Conservation (phyloP, 2,329 filamentous ascomycete genomes). For the Podosphaera fusca region DNA sequence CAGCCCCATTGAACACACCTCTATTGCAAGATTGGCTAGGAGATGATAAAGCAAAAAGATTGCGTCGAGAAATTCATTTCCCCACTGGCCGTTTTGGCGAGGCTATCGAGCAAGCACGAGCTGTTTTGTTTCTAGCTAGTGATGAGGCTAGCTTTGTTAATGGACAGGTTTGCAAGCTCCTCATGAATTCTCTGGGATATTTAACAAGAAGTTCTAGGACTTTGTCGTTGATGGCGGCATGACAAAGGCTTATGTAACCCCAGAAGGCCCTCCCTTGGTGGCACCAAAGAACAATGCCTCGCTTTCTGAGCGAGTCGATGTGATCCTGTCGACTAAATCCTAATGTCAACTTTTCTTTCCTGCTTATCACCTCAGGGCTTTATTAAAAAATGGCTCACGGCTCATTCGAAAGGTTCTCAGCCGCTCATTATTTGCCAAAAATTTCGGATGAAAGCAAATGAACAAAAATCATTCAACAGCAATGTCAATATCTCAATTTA, state of each 20-base stretch:
- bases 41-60: constrained; percentile 44
- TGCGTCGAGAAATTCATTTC: constrained; percentile 53
- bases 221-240: constrained; percentile 93
- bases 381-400: too few species aligned
- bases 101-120: constrained; percentile 54
- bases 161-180: constrained; percentile 25
- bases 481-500: too few species aligned
- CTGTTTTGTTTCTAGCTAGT: constrained; percentile 49
- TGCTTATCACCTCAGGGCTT: too few species aligned
- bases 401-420: too few species aligned
- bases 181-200: not conserved
- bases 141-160: constrained; percentile 58
- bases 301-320: constrained; percentile 15
- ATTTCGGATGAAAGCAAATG: too few species aligned
- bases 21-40: constrained; percentile 58
- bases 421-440: too few species aligned
- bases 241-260: constrained; percentile 69
- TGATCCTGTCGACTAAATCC: constrained; percentile 11
- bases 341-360: not conserved
- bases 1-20: constrained; percentile 52
- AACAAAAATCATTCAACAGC: too few species aligned
- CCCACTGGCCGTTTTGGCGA: constrained; percentile 54
- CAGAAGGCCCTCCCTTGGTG: constrained; percentile 31
- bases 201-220: constrained; percentile 25
- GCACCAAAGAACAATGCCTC: constrained; percentile 26